Conservation (phyloP, 2,329 filamentous ascomycete genomes). For the Ophiostoma novo-ulmi region DNA sequence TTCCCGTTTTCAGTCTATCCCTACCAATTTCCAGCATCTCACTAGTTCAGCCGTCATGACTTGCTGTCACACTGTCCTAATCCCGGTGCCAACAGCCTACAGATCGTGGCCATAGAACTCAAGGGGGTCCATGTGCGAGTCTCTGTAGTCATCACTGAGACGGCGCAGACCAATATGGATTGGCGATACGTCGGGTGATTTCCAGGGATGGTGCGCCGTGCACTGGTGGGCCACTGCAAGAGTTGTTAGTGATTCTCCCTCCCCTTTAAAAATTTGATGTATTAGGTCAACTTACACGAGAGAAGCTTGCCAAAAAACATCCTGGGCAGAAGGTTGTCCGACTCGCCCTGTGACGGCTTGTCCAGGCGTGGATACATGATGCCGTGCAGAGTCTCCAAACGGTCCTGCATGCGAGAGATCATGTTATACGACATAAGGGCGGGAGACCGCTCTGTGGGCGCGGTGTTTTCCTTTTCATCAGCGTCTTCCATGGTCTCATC, state of each 20-base stretch:
- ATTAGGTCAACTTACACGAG: neutral
- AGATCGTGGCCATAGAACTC: neutral
- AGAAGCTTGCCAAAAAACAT: neutral
- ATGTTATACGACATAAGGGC: neutral
- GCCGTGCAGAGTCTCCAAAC: neutral
- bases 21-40: neutral
- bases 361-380: neutral
- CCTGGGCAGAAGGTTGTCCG: neutral
- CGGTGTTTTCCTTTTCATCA: constrained; percentile 1
- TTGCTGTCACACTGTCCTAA: neutral
- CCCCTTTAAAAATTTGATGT: too few species aligned
- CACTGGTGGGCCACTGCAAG: neutral
- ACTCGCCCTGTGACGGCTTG: constrained; percentile 7
- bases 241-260: neutral
- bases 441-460: neutral
- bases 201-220: neutral
- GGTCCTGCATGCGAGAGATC: neutral
- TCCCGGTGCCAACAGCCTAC: neutral
- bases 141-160: neutral
- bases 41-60: neutral
- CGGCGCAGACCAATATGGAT: neutral
- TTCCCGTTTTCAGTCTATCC: neutral
- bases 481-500: neutral
- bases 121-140: neutral
- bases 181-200: neutral